Evolutionary conservation across 305 asterid genomes (phyloP), one percentile per base, ranked within the genome.

Genomic region (Rubia peregrina): DNA sequence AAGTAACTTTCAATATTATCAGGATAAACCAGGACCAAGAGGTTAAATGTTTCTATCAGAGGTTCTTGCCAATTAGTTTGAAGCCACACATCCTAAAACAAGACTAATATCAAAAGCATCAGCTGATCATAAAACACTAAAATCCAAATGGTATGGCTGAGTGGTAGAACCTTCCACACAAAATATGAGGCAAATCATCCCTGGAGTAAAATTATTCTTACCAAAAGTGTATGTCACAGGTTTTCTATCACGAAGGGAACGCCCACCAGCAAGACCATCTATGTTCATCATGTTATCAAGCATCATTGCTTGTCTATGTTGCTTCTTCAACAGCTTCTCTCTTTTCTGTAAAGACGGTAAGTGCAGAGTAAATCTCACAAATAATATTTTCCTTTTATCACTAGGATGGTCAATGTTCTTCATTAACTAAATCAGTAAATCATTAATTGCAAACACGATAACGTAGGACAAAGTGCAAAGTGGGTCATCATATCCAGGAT

Each of bases 241-340:
- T 77, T 92, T 95, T 77, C 99, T 87, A 83, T 90, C 98, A 77
- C 98, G 99, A 68, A 92, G 96, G 78, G 98, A 87, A 61, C 99
- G 96, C 10, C 99, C 99, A 73, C 81, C 78, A 74, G 79, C 84
- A 78, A 91, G 78, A 42, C 90, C 94, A 68, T 91, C 96, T 72
- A 86, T 68, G 76, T 76, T 78, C 77, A 91, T 78, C 94, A 90
- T 88, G 82, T 69, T 82, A 76, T 95, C 98, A 60, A 95, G 98
- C 96, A 95, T 80, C 74, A 95, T 92, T 53, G 97, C 98, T 80
- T 95, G 90, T 79, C 97, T 84, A 71, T 95, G 99, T 70, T 95
- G 99, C 73, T 91, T 95, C 88, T 87, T 91, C 77, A 95, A 71
- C 78, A 83, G 79, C 82, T 80, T 95, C 85, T 95, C 99, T 86